phyloP scores from a whole-genome alignment of 2,329 filamentous ascomycete genomes.

The Ophiocordyceps camponoti-leonardi region DNA sequence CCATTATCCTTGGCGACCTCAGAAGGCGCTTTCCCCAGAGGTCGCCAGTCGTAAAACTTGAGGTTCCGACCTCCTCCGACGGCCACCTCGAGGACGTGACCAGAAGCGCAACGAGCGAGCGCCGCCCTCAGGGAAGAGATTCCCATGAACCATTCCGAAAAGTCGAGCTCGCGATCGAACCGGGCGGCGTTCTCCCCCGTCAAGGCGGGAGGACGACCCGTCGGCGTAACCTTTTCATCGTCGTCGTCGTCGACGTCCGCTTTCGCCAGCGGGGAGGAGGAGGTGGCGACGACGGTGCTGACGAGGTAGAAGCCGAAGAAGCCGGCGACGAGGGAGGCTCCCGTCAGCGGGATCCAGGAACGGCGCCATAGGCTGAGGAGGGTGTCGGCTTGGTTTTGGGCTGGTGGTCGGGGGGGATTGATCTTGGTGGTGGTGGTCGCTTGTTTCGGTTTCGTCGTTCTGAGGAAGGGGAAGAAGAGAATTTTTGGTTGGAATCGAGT shows the following conservation, averaged over 20 bases:
- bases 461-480: too few species aligned
- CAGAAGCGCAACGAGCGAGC: slow-evolving; percentile 29
- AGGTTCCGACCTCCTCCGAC: slow-evolving; percentile 42
- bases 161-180: slow-evolving; percentile 41
- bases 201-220: slow-evolving; percentile 30
- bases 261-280: slow-evolving; percentile 9
- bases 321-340: slow-evolving; percentile 25
- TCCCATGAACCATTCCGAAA: slow-evolving; percentile 39
- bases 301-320: slow-evolving; percentile 30
- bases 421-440: too few species aligned
- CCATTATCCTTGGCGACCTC: too few species aligned
- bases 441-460: too few species aligned
- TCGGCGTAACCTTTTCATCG: slow-evolving; percentile 22
- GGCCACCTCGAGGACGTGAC: slow-evolving; percentile 44
- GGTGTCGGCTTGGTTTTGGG: neutral
- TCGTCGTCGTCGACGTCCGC: slow-evolving; percentile 11
- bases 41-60: slow-evolving; percentile 36
- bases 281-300: slow-evolving; percentile 18
- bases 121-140: slow-evolving; percentile 31
- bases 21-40: too few species aligned
- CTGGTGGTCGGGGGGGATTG: too few species aligned
- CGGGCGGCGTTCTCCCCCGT: slow-evolving; percentile 28
- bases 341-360: slow-evolving; percentile 26
- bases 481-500: too few species aligned
- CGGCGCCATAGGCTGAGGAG: slow-evolving; percentile 13